Base-by-base conservation (phyloP, 23 red algal genomes). In the Gracilaria vermiculophylla region DNA sequence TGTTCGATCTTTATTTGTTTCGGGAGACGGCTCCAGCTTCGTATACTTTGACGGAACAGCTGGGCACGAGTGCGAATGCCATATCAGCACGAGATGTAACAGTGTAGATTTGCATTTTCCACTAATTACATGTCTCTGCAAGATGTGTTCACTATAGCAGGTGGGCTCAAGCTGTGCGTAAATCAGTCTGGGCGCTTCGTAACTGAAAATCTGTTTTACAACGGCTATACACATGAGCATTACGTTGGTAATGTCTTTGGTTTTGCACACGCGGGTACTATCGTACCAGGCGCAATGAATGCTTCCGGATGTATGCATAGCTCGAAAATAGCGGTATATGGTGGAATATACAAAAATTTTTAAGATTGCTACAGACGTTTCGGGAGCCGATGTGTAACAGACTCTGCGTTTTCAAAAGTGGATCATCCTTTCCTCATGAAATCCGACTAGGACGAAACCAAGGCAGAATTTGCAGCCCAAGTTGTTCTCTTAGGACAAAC, bases 281-380 rank as follows among this genome's bases (percentile, higher is more conserved):
- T 85, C 29, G 72, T 71, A 1, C 24, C 61, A 47, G 70, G 36
- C 25, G 61, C 33, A 2, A 14, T 85, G 17, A 85, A 72, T 44
- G 65, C 60, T 3, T 32, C 60, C 7, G 81, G 60, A 54, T 53
- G 61, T 4, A 85, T 85, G 81, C 61, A 85, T 12, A 62, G 72
- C 81, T 85, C 81, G 0, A 19, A 1, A 14, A 71, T 85, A 20
- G 60, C 62, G 40, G 58, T 71, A 42, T 69, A 29, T 0, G 33
- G 57, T 2, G 20, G 21, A 0, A 51, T 85, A 24, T 71, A 71
- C 25, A 14, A 15, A n/a, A 72, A 52, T 20, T 1, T 85, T 32
- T 1, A 71, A 44, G 41, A 2, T 1, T 0, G 16, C 9, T 52
- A 23, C 24, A 55, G 36, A 17, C 10, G 12, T 9, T 16, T 8